Evolutionary conservation across 169 alveolate genomes (phyloP), one percentile per base, ranked within the genome.

Genomic region (Miamiensis avidus): DNA sequence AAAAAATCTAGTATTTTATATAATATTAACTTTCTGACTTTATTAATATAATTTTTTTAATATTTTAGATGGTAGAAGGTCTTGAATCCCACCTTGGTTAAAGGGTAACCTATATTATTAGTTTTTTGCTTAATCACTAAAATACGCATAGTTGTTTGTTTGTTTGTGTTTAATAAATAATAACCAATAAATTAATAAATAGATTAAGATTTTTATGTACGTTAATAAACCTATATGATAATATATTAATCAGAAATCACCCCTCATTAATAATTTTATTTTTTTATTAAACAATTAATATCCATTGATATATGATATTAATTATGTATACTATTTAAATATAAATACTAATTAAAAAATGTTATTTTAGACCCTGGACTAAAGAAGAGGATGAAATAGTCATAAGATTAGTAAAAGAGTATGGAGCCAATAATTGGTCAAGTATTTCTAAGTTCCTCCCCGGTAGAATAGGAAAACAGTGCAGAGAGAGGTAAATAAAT

Each of bases 341-440:
- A 49, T 49, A 11, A 49, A 49, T 11, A 49, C 4, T 49, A 49
- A 49, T 49, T 49, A 49, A 49, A 49, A 49, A 11, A 49, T 49
- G 4, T 49, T 11, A 49, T 49, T 49, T 49, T 49, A 49, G 69
- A n/a, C 94, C 96, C 1, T 93, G 97, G 94, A 90, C 91, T 31
- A 89, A 86, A 77, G 87, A 91, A 76, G 97, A 93, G 81, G 97
- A 93, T 74, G 94, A 91, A 31, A 85, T 92, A 6, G 92, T 93
- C 25, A 87, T 89, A 49, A 82, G 89, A 73, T 88, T 91, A 84
- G 97, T 93, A 31, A 87, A 83, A 76, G 88, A 90, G 90, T 88
- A 91, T 65, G 97, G 97, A 1, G 91, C 95, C 1, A 84, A 89
- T 76, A 93, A 93, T 73, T 93, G 97, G 95, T 88, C 95, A 6